phyloP scores from a whole-genome alignment of 2,329 filamentous ascomycete species.

The Fusarium veterinarium region DNA sequence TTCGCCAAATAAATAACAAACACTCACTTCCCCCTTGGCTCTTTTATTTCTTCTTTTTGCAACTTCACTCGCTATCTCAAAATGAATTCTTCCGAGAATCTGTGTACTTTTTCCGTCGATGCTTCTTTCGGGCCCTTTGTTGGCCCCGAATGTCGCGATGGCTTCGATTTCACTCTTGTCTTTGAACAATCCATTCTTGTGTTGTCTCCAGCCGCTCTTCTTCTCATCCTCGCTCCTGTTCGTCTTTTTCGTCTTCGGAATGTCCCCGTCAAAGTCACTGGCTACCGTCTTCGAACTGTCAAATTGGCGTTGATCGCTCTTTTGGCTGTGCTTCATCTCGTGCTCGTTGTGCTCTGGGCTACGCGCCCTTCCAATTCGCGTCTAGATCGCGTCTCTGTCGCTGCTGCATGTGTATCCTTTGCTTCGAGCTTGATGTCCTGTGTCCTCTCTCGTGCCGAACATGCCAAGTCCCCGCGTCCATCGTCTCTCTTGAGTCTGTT shows the following conservation, averaged over 20 bases:
- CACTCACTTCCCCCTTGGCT: neutral
- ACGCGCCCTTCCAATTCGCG: constrained; percentile 19
- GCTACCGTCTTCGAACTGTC: constrained; percentile 36
- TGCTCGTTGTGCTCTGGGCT: constrained; percentile 50
- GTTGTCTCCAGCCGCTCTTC: constrained; percentile 46
- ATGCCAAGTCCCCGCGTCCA: constrained; percentile 48
- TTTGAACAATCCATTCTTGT: constrained; percentile 55
- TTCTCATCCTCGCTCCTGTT: constrained; percentile 49
- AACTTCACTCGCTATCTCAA: neutral
- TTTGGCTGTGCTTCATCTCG: constrained; percentile 49
- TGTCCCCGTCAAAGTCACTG: constrained; percentile 42
- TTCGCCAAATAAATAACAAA: constrained; percentile 2
- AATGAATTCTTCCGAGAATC: constrained; percentile 41
- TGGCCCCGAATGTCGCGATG: constrained; percentile 49
- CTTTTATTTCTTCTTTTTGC: neutral
- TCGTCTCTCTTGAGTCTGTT: constrained; percentile 50
- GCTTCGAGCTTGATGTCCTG: constrained; percentile 48
- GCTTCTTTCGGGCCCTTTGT: constrained; percentile 44
- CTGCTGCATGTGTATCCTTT: constrained; percentile 49
- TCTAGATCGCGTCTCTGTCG: constrained; percentile 46
- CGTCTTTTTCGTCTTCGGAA: constrained; percentile 46
- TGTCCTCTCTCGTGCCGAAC: constrained; percentile 49
- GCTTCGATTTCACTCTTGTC: constrained; percentile 64
- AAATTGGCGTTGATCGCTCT: constrained; percentile 46
- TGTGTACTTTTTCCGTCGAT: constrained; percentile 40